Conservation (phyloP, 108 stramenopile genomes). For the Discostella stelligeroides region DNA sequence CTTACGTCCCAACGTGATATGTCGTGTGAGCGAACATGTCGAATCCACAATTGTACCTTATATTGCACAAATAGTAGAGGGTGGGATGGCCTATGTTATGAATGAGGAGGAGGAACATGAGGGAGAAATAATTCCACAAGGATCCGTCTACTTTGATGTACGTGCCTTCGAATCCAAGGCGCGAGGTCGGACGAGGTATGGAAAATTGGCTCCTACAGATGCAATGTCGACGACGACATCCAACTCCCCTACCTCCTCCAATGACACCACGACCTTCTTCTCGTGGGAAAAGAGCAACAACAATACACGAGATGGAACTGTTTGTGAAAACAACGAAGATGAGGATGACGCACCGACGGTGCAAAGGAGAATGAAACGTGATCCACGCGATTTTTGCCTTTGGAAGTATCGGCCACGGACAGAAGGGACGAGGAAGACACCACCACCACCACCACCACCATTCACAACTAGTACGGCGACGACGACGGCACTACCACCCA, state of each 20-base stretch:
- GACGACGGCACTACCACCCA: neutral
- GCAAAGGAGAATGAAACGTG: conserved; percentile 21
- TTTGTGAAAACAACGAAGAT: conserved; percentile 7
- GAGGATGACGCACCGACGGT: conserved; percentile 5
- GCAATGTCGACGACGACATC: conserved; percentile 40
- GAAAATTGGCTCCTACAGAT: conserved; percentile 85
- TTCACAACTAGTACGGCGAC: too few species aligned
- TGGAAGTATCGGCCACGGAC: conserved; percentile 82
- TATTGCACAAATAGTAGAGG: conserved; percentile 71
- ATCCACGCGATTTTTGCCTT: conserved; percentile 96
- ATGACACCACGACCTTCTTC: conserved; percentile 59
- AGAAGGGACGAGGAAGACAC: neutral
- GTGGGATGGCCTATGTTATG: conserved; percentile 87
- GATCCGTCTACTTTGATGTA: conserved; percentile 95
- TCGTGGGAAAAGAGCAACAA: conserved; percentile 31
- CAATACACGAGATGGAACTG: neutral
- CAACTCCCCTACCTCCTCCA: neutral
- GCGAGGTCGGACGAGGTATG: conserved; percentile 72
- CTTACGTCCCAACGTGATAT: conserved; percentile 80
- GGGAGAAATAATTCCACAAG: conserved; percentile 20
- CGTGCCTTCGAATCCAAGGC: conserved; percentile 69
- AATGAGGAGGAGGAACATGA: conserved; percentile 43
- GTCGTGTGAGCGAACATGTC: conserved; percentile 94
- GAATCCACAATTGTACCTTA: conserved; percentile 85
- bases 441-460: conserved; percentile 4